These are phyloP conservation scores for Plantago elongata DNA, from an alignment of 257 asterid genomes.

Conservation along the genomic window DNA sequence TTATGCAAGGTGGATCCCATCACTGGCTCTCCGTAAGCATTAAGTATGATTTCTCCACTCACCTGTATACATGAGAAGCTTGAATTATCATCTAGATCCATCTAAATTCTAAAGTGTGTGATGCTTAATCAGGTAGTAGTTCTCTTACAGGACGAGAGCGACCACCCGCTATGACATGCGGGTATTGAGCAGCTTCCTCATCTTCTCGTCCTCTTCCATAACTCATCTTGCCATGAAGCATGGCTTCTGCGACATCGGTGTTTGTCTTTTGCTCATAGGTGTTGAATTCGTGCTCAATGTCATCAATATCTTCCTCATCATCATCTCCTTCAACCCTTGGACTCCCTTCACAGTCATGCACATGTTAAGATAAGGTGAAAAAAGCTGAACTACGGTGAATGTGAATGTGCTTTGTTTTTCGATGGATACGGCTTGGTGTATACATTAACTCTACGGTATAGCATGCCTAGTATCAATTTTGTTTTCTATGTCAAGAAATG, in stretches of 20 bases:
- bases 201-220: constrained; percentile 93
- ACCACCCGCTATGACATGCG: constrained; percentile 74
- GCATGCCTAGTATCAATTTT: not conserved
- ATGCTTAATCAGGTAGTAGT: constrained; percentile 1
- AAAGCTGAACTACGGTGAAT: not conserved
- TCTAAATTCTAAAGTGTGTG: not conserved
- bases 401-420: no score
- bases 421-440: no score
- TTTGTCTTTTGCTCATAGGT: constrained; percentile 63
- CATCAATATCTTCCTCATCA: constrained; percentile 91
- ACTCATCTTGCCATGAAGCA: constrained; percentile 98
- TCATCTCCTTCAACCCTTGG: constrained; percentile 97
- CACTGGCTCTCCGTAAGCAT: constrained; percentile 72
- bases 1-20: constrained; percentile 65
- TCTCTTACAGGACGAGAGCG: constrained; percentile 65
- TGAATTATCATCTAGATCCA: not conserved
- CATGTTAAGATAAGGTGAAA: not conserved
- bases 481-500: not conserved
- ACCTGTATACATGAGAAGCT: constrained; percentile 40
- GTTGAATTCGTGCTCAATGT: constrained; percentile 93
- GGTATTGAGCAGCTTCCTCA: constrained; percentile 64
- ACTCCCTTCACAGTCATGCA: constrained; percentile 51
- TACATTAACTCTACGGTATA: not conserved
- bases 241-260: constrained; percentile 65
- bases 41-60: constrained; percentile 72